Base-by-base conservation (phyloP, 2,329 filamentous ascomycete species). In the Monosporascus sp. region DNA sequence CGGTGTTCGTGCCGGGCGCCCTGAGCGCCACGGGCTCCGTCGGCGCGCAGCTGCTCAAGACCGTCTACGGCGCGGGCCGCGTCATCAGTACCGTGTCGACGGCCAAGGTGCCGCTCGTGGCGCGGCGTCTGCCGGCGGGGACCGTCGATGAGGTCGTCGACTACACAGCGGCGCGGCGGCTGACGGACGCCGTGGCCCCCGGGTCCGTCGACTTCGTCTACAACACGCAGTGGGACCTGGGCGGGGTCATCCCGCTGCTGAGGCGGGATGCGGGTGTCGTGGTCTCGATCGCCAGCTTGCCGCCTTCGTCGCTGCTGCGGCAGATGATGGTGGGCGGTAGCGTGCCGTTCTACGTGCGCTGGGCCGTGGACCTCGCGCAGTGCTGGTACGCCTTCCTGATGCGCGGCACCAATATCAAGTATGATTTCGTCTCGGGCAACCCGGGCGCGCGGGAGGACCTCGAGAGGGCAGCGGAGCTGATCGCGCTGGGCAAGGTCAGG, bases 1-100 rank as follows among this genome's bases (percentile, higher is more conserved):
- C 76, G 2, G 76, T 79, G 1, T 78, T 78, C 53, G 68, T 83
- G 6, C 71, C 77, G 0, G 80, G 68, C 2, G 79, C 73, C 0
- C 69, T 83, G 38, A 73, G 78, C 50, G 75, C 72, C 1, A 75
- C 73, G 0, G 79, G 80, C 0, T 67, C 70, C 2, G 63, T 74
- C 25, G 74, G 67, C 0, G 70, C 75, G 25, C 78, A 82, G 62
- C 62, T 82, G 2, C 74, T 78, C 3, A 78, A 76, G 57, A 75
- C 77, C 31, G 69, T 75, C 3, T 81, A 77, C 47, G 70, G 73
- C 0, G 79, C 74, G 1, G 62, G 62, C 0, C 72, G 68, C 47
- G 67, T 82, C 51, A 75, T 83, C 46, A 71, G 77, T 0, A 80
- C 78, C 0, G 76, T 78, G 0, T 82, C 79, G 4, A 80, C 78